A percentile compares a stretch with the other conserved stretches of the same genome.
Evolutionary conservation across 129 eudicot species (phyloP).

Genomic region (Erigeron canadensis): DNA sequence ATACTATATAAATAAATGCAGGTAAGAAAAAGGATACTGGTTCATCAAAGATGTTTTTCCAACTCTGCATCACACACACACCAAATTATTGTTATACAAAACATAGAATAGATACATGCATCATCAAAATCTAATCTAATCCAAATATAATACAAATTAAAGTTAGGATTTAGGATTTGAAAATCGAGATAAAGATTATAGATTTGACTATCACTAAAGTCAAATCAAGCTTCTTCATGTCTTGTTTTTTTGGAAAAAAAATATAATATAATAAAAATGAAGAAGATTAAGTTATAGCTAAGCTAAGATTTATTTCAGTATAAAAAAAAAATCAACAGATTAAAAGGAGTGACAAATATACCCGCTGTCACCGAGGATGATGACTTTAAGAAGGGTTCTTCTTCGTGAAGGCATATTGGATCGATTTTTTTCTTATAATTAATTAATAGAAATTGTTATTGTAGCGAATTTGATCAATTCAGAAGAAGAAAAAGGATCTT

Average conservation of each 20-base stretch:
- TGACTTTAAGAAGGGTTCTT: slow-evolving; percentile 85
- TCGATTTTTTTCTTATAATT: neutral
- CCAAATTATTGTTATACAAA: neutral
- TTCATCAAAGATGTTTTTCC: slow-evolving; percentile 99
- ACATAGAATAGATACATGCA: neutral
- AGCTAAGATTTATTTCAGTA: neutral
- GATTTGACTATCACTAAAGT: slow-evolving; percentile 11
- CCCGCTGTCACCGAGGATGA: slow-evolving; percentile 99
- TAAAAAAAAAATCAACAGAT: slow-evolving; percentile 17
- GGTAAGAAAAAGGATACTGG: slow-evolving; percentile 65
- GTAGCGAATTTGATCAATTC: slow-evolving; percentile 22
- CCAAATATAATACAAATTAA: too few relatives aligned
- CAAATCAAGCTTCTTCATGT: slow-evolving; percentile 17
- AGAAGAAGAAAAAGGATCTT: slow-evolving; percentile 13
- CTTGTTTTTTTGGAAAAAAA: too few relatives aligned
- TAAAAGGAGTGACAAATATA: too few relatives aligned
- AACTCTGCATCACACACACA: slow-evolving; percentile 64
- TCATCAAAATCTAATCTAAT: too few relatives aligned
- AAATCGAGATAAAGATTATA: slow-evolving; percentile 2
- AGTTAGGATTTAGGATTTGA: too few relatives aligned
- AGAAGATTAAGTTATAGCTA: slow-evolving; percentile 26
- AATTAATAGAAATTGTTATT: neutral
- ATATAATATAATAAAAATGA: neutral
- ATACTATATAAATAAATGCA: neutral
- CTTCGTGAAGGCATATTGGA: slow-evolving; percentile 68